Percentiles rank a stretch among this genome's conserved stretches.
These are phyloP conservation scores for Gelatoporia subvermispora DNA, from an alignment of 768 basidiomycete genomes.

Conservation along the genomic window DNA sequence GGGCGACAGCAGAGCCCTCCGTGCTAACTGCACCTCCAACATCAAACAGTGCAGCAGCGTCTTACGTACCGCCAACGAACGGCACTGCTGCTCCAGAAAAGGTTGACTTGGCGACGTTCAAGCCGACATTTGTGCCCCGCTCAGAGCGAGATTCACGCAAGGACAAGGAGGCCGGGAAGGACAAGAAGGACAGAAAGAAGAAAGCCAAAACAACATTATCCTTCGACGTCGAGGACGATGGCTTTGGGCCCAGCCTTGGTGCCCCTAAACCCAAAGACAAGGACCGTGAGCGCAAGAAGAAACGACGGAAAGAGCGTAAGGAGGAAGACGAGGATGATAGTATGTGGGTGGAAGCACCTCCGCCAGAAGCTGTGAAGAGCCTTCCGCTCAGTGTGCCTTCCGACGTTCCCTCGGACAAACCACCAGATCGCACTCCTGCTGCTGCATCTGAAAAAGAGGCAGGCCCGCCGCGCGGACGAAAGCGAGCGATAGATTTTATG, in stretches of 20 bases:
- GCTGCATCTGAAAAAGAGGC: not conserved
- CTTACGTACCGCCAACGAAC: not conserved
- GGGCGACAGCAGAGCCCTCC: not conserved
- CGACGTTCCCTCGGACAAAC: not conserved
- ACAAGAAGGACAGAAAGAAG: constrained; percentile 47
- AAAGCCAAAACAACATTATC: constrained; percentile 52
- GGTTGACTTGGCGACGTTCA: constrained; percentile 71
- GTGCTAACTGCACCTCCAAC: constrained; percentile 1
- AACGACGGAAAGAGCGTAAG: constrained; percentile 38
- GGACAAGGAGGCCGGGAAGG: constrained; percentile 37
- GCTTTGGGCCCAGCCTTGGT: constrained; percentile 16
- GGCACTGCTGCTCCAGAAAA: constrained; percentile 14
- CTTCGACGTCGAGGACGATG: constrained; percentile 70
- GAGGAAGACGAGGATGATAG: constrained; percentile 40
- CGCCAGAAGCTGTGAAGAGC: constrained; percentile 43
- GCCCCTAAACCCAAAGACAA: constrained; percentile 27
- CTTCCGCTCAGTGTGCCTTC: constrained; percentile 22
- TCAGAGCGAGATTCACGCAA: constrained; percentile 32
- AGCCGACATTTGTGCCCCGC: constrained; percentile 82
- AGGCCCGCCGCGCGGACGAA: constrained; percentile 13
- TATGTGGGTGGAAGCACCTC: constrained; percentile 69
- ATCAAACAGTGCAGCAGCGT: not conserved
- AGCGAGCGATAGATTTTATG: constrained; percentile 22
- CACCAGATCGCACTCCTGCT: not conserved
- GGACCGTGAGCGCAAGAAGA: constrained; percentile 22